Percentiles rank a stretch among this genome's conserved stretches.
These are phyloP conservation scores for Vanrija sp. DNA, from an alignment of 1,284 basidiomycete genomes.

Conservation along the genomic window DNA sequence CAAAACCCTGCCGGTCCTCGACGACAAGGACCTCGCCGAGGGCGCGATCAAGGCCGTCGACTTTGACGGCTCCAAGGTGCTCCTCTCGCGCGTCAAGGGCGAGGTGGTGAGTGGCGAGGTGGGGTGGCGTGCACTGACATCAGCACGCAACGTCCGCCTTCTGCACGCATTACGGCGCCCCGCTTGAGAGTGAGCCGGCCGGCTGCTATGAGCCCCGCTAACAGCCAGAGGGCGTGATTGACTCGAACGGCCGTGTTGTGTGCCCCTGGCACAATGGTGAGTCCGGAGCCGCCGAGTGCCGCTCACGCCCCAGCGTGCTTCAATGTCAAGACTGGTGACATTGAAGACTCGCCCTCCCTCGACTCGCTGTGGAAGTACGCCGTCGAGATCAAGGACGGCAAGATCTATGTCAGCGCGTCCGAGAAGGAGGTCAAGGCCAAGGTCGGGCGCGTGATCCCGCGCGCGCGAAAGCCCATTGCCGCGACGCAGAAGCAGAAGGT, in stretches of 20 bases:
- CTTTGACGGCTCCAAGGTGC: conserved; percentile 72
- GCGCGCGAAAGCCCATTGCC: conserved; percentile 40
- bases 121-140: conserved; percentile 11
- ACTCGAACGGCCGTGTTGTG: conserved; percentile 71
- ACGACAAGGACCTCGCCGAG: conserved; percentile 61
- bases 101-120: conserved; percentile 46
- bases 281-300: background rate
- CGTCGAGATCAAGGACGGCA: conserved; percentile 58
- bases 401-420: conserved; percentile 76
- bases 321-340: conserved; percentile 65
- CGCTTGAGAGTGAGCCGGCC: conserved; percentile 31
- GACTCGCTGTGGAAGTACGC: conserved; percentile 79
- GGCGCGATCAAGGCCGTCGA: conserved; percentile 75
- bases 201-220: background rate
- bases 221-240: conserved; percentile 71
- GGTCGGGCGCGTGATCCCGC: conserved; percentile 55
- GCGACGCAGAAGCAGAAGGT: conserved; percentile 55
- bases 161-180: conserved; percentile 67
- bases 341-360: conserved; percentile 86
- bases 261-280: conserved; percentile 87
- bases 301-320: conserved; percentile 64
- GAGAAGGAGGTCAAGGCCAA: conserved; percentile 66
- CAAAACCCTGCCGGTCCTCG: conserved; percentile 28
- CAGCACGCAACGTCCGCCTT: conserved; percentile 70
- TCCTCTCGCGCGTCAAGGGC: conserved; percentile 72